Percentiles rank a stretch among this genome's conserved stretches.
Conservation (phyloP, 164 flowering plant genomes). For the Buxus sempervirens region DNA sequence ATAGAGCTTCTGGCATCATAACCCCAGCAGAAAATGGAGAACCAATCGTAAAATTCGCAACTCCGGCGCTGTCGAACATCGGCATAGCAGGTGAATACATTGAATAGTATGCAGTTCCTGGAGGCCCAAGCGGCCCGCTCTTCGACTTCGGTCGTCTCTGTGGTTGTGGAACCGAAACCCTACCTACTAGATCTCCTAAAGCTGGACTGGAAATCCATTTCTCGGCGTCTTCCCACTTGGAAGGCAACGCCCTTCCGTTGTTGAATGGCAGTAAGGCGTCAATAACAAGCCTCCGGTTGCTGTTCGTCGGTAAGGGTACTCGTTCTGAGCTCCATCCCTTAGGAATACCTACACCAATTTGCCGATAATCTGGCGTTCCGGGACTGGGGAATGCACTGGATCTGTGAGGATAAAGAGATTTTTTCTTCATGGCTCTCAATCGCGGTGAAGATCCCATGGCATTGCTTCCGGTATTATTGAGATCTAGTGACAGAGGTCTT, state of each 20-base stretch:
- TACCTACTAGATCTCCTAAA: slow-evolving; percentile 16
- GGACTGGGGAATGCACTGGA: slow-evolving; percentile 73
- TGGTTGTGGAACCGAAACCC: slow-evolving; percentile 28
- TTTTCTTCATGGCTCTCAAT: slow-evolving; percentile 50
- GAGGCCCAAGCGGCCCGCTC: slow-evolving; percentile 91
- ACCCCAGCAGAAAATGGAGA: slow-evolving; percentile 75
- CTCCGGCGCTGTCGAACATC: slow-evolving; percentile 45
- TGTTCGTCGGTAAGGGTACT: slow-evolving; percentile 24
- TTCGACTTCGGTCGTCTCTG: slow-evolving; percentile 79
- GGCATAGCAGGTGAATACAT: slow-evolving; percentile 57
- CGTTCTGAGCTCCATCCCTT: slow-evolving; percentile 47
- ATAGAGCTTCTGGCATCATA: slow-evolving; percentile 38
- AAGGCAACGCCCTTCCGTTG: slow-evolving; percentile 56
- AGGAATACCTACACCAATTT: slow-evolving; percentile 2
- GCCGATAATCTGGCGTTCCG: slow-evolving; percentile 61
- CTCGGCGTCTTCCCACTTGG: slow-evolving; percentile 97
- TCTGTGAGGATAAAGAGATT: slow-evolving; percentile 31
- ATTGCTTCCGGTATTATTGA: slow-evolving; percentile 38
- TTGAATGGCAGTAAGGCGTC: slow-evolving; percentile 36
- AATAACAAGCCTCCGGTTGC: slow-evolving; percentile 24
- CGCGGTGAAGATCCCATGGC: slow-evolving; percentile 54
- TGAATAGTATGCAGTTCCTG: slow-evolving; percentile 62
- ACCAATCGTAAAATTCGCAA: slow-evolving; percentile 31
- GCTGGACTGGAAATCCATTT: slow-evolving; percentile 68
- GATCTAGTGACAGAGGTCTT: slow-evolving; percentile 72